Base-by-base conservation (phyloP, 1,284 basidiomycete species). In the Fistulina hepatica region DNA sequence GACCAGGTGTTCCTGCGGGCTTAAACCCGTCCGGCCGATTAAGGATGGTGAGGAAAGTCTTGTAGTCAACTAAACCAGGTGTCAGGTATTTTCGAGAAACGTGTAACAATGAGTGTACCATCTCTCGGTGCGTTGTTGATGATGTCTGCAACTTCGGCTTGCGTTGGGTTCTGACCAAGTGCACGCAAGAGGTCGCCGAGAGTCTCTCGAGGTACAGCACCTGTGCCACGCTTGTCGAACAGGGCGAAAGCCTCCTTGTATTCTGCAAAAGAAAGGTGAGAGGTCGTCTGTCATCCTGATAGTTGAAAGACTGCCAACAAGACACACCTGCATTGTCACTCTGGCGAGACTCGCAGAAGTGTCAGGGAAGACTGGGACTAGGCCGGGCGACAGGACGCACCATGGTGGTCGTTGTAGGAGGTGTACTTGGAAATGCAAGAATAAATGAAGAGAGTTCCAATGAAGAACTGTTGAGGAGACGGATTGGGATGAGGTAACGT, bases 1-100 rank as follows among this genome's bases (percentile, higher is more conserved):
- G 42, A 86, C 86, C 88, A 45, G 86, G 83, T 36, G 89, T 92
- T 7, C 90, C 90, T 7, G 90, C 92, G 22, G 92, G 92, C 60
- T 94, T 95, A 71, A 92, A 97, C 2, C 93, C 93, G 55, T 95
- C 91, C 7, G 91, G 91, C 23, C 94, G 76, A 62, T 97, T 94
- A 39, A 98, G 68, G 48, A 98, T 93, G 24, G 76, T 70, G 45
- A 95, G 62, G 64, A 98, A 98, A 0, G 85, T 75, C 59, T 84
- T 79, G 65, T 90, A 93, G 57, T 86, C 82, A 44, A 94, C 91
- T 90, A 41, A n/a, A 48, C 15, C 15, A 12, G 19, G 15, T 32
- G n/a, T 10, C 9, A 34, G 15, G 12, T n/a, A n/a, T n/a, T n/a
- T n/a, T n/a, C n/a, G n/a, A n/a, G n/a, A n/a, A n/a, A n/a, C n/a